These are phyloP conservation scores for Fusarium sp. DNA, from an alignment of 2,329 filamentous ascomycete genomes.

Conservation along the genomic window DNA sequence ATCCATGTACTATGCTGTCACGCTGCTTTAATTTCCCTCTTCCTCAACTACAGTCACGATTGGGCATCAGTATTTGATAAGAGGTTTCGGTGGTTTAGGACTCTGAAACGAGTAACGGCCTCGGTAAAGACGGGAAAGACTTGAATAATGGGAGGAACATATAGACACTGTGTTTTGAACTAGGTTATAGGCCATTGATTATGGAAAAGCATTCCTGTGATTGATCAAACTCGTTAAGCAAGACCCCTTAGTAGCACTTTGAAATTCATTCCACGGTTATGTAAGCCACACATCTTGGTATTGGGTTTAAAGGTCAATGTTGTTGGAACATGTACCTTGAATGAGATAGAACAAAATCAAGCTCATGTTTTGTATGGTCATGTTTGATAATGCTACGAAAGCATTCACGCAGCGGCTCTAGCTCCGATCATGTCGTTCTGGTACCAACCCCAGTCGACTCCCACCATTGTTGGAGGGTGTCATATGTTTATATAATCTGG, in stretches of 20 bases:
- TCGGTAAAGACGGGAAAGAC: background rate
- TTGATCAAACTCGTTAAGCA: constrained; percentile 8
- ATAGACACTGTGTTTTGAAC: constrained; percentile 25
- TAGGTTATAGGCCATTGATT: constrained; percentile 10
- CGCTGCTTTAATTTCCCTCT: constrained; percentile 5
- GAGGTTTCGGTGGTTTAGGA: background rate
- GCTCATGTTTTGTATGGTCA: background rate
- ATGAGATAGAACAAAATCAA: background rate
- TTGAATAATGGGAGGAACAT: background rate
- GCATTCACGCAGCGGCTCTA: background rate
- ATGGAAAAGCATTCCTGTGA: background rate
- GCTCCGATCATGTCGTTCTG: background rate
- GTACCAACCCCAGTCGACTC: background rate
- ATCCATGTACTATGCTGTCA: background rate
- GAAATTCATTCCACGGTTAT: constrained; percentile 20
- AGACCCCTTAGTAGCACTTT: constrained; percentile 13
- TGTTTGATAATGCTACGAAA: background rate
- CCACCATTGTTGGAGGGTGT: background rate
- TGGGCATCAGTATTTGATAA: constrained; percentile 12
- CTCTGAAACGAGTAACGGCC: background rate
- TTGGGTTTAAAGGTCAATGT: background rate
- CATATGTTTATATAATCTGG: background rate
- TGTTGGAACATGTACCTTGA: no score
- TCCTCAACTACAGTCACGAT: constrained; percentile 10
- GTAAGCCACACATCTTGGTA: background rate